phyloP scores from a whole-genome alignment of 768 basidiomycete species.

The Mycena haematopus region DNA sequence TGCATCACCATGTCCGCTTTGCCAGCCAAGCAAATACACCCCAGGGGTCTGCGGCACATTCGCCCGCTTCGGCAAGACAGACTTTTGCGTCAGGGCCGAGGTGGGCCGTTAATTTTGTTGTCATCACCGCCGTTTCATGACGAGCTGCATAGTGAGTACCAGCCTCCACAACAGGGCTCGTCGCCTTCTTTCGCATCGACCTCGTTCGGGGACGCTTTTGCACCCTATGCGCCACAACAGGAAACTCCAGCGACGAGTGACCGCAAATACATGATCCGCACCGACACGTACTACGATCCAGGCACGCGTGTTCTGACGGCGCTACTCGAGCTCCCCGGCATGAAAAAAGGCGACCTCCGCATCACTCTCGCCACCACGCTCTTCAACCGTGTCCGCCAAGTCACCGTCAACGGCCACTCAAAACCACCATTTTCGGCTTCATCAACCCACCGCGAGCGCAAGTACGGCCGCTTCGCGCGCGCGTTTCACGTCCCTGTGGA shows the following conservation, averaged over 20 bases:
- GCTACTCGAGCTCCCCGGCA: slow-evolving; percentile 74
- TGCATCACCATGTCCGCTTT: slow-evolving; percentile 28
- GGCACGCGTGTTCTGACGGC: slow-evolving; percentile 58
- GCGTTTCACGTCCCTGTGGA: slow-evolving; percentile 60
- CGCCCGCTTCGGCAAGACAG: slow-evolving; percentile 28
- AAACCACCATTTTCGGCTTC: slow-evolving; percentile 45
- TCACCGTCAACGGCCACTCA: slow-evolving; percentile 60
- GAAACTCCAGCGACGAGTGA: slow-evolving; percentile 20
- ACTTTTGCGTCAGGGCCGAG: slow-evolving; percentile 32
- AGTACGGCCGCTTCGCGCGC: slow-evolving; percentile 56
- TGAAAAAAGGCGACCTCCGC: slow-evolving; percentile 61
- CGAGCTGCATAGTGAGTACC: not conserved
- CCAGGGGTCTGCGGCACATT: slow-evolving; percentile 27
- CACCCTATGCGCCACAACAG: slow-evolving; percentile 18
- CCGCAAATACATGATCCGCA: slow-evolving; percentile 55
- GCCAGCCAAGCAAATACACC: slow-evolving; percentile 29
- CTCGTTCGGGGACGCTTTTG: slow-evolving; percentile 7
- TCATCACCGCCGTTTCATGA: not conserved
- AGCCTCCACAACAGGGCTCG: slow-evolving; percentile 3
- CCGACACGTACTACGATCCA: slow-evolving; percentile 65
- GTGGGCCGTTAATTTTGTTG: slow-evolving; percentile 20
- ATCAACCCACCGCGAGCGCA: slow-evolving; percentile 48
- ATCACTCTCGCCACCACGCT: slow-evolving; percentile 66
- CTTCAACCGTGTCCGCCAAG: slow-evolving; percentile 67
- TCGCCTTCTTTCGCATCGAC: slow-evolving; percentile 10